Base-by-base conservation (phyloP, 148 eudicot genomes). In the Nepenthes mirabilis region DNA sequence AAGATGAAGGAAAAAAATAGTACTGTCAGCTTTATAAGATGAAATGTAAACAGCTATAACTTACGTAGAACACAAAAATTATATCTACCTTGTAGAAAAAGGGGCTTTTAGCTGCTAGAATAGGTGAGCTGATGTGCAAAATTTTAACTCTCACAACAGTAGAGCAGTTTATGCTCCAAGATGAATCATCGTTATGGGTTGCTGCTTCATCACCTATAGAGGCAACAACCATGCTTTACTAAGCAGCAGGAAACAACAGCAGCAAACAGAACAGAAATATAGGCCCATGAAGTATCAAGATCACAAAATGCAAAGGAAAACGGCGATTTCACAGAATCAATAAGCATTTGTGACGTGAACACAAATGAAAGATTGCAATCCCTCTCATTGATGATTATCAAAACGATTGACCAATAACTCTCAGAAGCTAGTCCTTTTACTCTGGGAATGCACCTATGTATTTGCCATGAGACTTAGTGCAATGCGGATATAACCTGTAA, bases 81-180 rank as follows among this genome's bases (percentile, higher is more conserved):
- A 34, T 43, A 6, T 23, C 9, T 72, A 89, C 99, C 89, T 93
- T 93, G 57, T 82, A 93, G 72, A 93, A 93, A 76, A 88, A 93
- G 6, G 99, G 96, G 72, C 96, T 88, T 70, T 88, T 93, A 67
- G 98, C 98, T 9, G 98, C 98, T 70, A 93, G 79, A 65, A 93
- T 93, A 43, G 98, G 96, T 61, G 98, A 93, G 68, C 98, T 93
- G 33, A 93, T 93, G 60, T 93, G 98, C 67, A 93, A 59, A 11
- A 91, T 84, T 59, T 80, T 70, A 62, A 93, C 87, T 79, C 79
- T 82, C 37, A 83, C 63, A 60, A 86, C 80, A 43, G 79, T 70
- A 40, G 89, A 69, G 72, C 85, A 83, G 58, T 83, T 89, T 87
- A 86, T 84, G 66, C 83, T 77, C 85, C 95, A 83, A 65, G 84